These are phyloP conservation scores for Trypanosoma caninum DNA, from an alignment of 208 protist species.

Conservation along the genomic window DNA sequence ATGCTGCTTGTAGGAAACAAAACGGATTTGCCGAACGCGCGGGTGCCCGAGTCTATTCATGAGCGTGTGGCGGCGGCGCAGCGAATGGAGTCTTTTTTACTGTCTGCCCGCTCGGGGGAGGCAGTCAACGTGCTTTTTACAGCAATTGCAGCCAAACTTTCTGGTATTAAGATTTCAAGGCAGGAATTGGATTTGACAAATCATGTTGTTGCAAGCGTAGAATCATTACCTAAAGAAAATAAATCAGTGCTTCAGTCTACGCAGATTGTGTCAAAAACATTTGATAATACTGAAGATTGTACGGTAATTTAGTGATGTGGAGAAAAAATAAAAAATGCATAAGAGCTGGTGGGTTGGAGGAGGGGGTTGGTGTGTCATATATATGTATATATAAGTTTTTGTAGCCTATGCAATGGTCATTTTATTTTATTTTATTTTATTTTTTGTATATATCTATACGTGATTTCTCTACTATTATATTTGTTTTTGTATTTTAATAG, in stretches of 20 bases:
- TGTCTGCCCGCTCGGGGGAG: conserved; percentile 93
- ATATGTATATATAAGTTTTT: not conserved
- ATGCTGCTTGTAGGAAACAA: conserved; percentile 92
- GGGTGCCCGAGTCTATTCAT: conserved; percentile 74
- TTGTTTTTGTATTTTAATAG: not conserved
- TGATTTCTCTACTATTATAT: not conserved
- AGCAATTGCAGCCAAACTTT: conserved; percentile 81
- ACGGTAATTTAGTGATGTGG: conserved; percentile 33
- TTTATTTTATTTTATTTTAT: conserved; percentile 1
- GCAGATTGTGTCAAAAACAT: conserved; percentile 13
- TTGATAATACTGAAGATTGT: conserved; percentile 34
- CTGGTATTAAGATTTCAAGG: conserved; percentile 64
- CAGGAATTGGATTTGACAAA: conserved; percentile 71
- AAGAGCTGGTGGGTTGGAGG: not conserved
- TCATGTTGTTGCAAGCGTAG: conserved; percentile 43
- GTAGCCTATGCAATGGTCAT: not conserved
- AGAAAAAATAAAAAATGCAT: conserved; percentile 5
- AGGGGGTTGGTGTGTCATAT: not conserved
- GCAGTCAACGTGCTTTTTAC: conserved; percentile 82
- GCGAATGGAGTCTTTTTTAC: conserved; percentile 42
- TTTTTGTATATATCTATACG: not conserved
- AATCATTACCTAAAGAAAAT: conserved; percentile 25
- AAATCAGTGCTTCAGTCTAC: conserved; percentile 4
- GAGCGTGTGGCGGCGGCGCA: conserved; percentile 43
- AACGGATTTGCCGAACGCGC: conserved; percentile 83